Evolutionary conservation across 2,329 filamentous ascomycete genomes (phyloP), one percentile per base, ranked within the genome.

Genomic region (Ascochyta clinopodiicola): DNA sequence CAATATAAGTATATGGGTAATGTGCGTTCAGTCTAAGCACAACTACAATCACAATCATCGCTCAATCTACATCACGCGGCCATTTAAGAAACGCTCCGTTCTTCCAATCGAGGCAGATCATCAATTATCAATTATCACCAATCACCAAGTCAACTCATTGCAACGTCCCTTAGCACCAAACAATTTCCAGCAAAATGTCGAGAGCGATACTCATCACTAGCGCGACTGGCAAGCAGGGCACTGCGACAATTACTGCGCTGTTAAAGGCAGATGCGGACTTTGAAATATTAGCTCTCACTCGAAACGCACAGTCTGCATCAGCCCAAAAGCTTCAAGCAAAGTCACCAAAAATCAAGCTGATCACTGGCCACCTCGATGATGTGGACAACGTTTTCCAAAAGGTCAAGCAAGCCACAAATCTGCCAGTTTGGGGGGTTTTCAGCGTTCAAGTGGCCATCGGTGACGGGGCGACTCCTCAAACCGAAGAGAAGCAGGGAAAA

Each of bases 261-360:
- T 67, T 79, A 44, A 58, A 67, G 40, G 55, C 71, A 5, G 61
- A 70, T 45, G 59, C 72, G 31, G 53, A 58, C 17, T 79, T 83
- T 55, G 75, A 81, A 15, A 84, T 87, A 37, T 76, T 85, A 9
- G 85, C 84, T 8, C 75, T 86, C 22, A 87, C 84, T 2, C 80
- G 85, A 51, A 77, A 86, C 59, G 61, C 79, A 1, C 66, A 75
- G 32, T 84, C 82, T 0, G 47, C 71, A 3, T 78, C 78, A 1
- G 82, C 84, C 1, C 77, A 84, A 63, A 78, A 74, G 21, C 79
- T 85, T 9, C 62, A 71, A 5, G 51, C 74, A 8, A 75, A 79
- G 58, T 81, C 79, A 0, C 47, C 74, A 12, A 80, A 78, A 17
- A 79, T 87, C 65, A 81, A 78, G 34, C 61, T 87, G 1, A 75